Base-by-base conservation (phyloP, 345 rosid genomes). In the Chamaenerion angustifolium region DNA sequence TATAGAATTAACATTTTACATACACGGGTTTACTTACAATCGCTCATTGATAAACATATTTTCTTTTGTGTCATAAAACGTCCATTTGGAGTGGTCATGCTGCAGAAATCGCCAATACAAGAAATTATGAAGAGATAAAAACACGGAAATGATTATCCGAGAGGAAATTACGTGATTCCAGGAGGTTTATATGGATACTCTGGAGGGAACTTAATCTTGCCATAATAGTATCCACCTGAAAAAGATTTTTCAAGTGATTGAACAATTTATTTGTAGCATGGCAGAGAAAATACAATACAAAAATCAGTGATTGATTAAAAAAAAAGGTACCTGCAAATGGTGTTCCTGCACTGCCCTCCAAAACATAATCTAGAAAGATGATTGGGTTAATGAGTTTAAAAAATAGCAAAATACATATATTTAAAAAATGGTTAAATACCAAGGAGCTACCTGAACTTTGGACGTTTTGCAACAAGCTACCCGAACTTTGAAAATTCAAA, bases 141-240 rank as follows among this genome's bases (percentile, higher is more conserved):
- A 9, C 7, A 11, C 49, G 6, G 35, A 31, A 6, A 31, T 6
- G 14, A 10, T 7, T 23, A 61, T 60, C 54, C 10, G 37, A 15
- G 52, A 59, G 52, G 61, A 47, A 25, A 76, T 41, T 76, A 92
- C 98, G 87, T 85, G 64, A 92, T 92, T 68, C 98, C 98, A 10
- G 98, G 98, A 71, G 96, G 98, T 69, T 84, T 92, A 56, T 80
- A 87, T 11, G 98, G 98, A 71, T 92, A 92, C 55, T 92, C 98
- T 3, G 95, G 75, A 58, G 96, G 96, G 53, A 92, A 92, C 79
- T 87, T 84, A 76, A 92, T 92, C 78, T 84, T 92, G 49, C 98
- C 98, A 62, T 92, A 80, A 68, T 92, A 92, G 53, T 68, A 86
- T 56, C 89, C 89, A 68, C 95, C 96, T 88, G 42, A 8, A 14